These are phyloP conservation scores for Echites panduratus DNA, from an alignment of 257 asterid genomes.

Conservation along the genomic window DNA sequence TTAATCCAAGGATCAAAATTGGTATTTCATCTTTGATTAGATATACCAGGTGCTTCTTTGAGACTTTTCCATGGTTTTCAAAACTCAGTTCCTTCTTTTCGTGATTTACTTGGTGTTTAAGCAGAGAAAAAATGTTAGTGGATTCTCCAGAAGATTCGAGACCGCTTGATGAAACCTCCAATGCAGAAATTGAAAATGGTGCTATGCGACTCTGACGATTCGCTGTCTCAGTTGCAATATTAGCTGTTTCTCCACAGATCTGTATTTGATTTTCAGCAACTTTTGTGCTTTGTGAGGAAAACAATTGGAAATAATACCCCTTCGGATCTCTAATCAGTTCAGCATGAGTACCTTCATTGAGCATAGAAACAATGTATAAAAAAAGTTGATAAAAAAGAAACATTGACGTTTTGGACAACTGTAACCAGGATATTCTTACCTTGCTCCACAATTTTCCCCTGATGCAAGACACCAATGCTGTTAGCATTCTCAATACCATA, in stretches of 20 bases:
- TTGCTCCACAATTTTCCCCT: conserved; percentile 27
- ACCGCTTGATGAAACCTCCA: neutral
- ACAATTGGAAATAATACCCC: conserved; percentile 22
- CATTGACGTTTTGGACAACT: neutral
- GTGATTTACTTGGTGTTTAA: neutral
- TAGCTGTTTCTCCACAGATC: neutral
- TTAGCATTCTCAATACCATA: conserved; percentile 20
- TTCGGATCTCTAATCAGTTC: conserved; percentile 19
- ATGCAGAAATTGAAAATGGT: neutral
- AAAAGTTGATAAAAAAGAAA: neutral
- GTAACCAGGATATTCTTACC: conserved; percentile 12
- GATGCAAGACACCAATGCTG: conserved; percentile 25
- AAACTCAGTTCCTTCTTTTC: neutral
- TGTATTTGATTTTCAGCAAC: neutral
- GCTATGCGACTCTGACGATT: neutral
- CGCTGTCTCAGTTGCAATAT: neutral
- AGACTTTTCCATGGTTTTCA: conserved; percentile 10
- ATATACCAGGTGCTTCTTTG: conserved; percentile 12
- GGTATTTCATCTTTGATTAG: conserved; percentile 23
- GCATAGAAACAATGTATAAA: neutral
- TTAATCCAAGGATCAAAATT: conserved; percentile 22
- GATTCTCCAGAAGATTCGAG: neutral
- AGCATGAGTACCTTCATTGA: conserved; percentile 23
- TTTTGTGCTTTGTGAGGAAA: conserved; percentile 11
- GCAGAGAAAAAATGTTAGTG: neutral